Evolutionary conservation across 768 basidiomycete genomes (phyloP).

Genomic region (Inosperma sp.): DNA sequence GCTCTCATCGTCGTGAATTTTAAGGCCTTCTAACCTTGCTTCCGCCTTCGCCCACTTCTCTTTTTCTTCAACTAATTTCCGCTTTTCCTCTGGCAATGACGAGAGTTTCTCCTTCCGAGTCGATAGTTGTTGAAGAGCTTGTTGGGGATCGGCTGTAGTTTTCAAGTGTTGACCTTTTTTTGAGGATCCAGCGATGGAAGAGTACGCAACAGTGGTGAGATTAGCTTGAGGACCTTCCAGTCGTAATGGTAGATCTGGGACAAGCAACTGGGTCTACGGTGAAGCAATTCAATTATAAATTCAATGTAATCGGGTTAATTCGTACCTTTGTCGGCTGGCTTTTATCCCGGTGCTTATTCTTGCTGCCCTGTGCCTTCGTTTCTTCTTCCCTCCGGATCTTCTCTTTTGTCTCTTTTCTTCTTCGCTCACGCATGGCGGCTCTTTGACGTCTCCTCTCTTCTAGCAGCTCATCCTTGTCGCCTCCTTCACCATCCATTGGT

Average conservation of each 20-base stretch:
- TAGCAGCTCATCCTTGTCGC: constrained; percentile 74
- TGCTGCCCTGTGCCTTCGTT: constrained; percentile 46
- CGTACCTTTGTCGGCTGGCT: constrained; percentile 53
- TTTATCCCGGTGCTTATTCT: constrained; percentile 36
- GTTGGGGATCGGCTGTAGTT: constrained; percentile 73
- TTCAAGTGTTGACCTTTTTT: constrained; percentile 52
- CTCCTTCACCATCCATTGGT: constrained; percentile 36
- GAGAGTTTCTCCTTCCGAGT: constrained; percentile 76
- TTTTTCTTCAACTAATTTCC: constrained; percentile 71
- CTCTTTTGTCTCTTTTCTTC: constrained; percentile 83
- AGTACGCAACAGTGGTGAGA: constrained; percentile 69
- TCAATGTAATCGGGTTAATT: background rate
- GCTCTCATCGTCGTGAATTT: constrained; percentile 82
- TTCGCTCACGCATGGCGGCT: constrained; percentile 77
- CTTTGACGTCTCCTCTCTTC: constrained; percentile 74
- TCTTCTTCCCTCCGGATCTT: constrained; percentile 68
- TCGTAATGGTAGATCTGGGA: constrained; percentile 45
- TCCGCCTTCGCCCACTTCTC: constrained; percentile 91
- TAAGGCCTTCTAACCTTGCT: constrained; percentile 83
- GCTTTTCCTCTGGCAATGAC: constrained; percentile 75
- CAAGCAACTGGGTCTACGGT: constrained; percentile 64
- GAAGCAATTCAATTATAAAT: constrained; percentile 2
- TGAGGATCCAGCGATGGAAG: constrained; percentile 48
- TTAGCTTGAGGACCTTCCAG: constrained; percentile 34
- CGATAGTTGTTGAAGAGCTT: constrained; percentile 78